Evolutionary conservation across 129 eudicot genomes (phyloP), one percentile per base, ranked within the genome.

Genomic region (Flaveria brownii): DNA sequence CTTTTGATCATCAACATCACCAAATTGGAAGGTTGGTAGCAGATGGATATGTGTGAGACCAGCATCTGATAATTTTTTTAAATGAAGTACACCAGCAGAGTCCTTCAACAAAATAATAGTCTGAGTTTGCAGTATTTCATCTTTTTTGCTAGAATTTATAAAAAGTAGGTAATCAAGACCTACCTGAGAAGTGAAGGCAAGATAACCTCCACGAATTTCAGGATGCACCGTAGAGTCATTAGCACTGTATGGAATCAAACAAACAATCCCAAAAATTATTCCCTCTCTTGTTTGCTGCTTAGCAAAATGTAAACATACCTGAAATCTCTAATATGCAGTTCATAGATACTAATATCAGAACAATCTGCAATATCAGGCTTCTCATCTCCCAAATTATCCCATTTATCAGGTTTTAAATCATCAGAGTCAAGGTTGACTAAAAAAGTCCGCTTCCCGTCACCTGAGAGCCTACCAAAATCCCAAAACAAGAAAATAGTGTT

Each of bases 41-140:
- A 94, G 88, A 87, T 94, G 98, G 69, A 94, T 84, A 81, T 94
- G 97, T 47, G 98, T 88, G 72, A 94, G 80, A 70, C 98, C 98
- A 76, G 98, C 91, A 84, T 70, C 65, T 22, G 97, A 94, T 66
- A 91, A 81, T 77, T 86, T 89, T 61, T 84, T 89, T 65, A 94
- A 82, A 83, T 94, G 98, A 79, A 23, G 80, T 67, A 91, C 82
- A 55, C 98, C 96, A 64, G 91, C 90, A 14, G 97, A 88, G 71
- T 89, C 97, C 98, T 94, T 88, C 90, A 88, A 81, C 66, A 49
- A 78, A 54, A 78, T 71, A 70, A 77, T 28, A 36, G 7, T 12
- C 3, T 18, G 64, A 61, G 41, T 50, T 43, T 11, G 59, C 39
- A 71, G 50, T 28, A 51, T 76, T 71, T 61, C 67, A 33, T 61